Conservation (phyloP, 441 rosid genomes). For the Adansonia madagascariensis region DNA sequence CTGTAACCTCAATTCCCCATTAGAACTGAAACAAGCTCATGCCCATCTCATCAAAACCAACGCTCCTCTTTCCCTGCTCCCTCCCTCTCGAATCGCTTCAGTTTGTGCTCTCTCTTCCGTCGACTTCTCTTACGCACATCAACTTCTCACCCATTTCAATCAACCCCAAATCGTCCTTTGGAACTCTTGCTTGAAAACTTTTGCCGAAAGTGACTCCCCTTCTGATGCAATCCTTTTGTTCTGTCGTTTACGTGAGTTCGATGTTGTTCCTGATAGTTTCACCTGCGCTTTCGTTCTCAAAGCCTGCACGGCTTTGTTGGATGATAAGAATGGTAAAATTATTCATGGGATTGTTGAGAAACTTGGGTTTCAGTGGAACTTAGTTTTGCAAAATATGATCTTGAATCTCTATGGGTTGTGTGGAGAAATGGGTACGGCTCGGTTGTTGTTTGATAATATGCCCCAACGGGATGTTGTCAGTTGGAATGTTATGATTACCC, state of each 20-base stretch:
- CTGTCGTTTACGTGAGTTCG: slow-evolving; percentile 30
- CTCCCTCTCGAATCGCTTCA: slow-evolving; percentile 37
- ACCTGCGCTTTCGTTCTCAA: slow-evolving; percentile 47
- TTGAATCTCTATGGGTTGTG: slow-evolving; percentile 37
- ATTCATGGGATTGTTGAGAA: slow-evolving; percentile 45
- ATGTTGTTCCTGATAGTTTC: slow-evolving; percentile 42
- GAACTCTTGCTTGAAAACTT: slow-evolving; percentile 44
- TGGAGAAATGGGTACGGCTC: slow-evolving; percentile 41
- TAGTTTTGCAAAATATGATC: slow-evolving; percentile 41
- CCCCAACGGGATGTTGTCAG: slow-evolving; percentile 42
- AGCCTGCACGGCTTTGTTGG: slow-evolving; percentile 37
- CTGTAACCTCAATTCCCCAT: slow-evolving; percentile 42
- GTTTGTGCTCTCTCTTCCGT: slow-evolving; percentile 35
- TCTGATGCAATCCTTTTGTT: slow-evolving; percentile 39
- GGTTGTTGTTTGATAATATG: slow-evolving; percentile 50
- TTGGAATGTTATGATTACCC: slow-evolving; percentile 45
- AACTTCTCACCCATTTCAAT: slow-evolving; percentile 27
- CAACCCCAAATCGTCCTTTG: slow-evolving; percentile 32
- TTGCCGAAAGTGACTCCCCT: slow-evolving; percentile 38
- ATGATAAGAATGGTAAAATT: slow-evolving; percentile 32
- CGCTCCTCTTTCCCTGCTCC: slow-evolving; percentile 38
- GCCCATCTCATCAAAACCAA: slow-evolving; percentile 43
- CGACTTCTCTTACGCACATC: slow-evolving; percentile 37
- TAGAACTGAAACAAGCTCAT: slow-evolving; percentile 48
- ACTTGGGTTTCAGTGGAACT: slow-evolving; percentile 42